A percentile compares a stretch with the other conserved stretches of the same genome.
These are phyloP conservation scores for Clonostachys rosea DNA, from an alignment of 2,329 filamentous ascomycete genomes.

Conservation along the genomic window DNA sequence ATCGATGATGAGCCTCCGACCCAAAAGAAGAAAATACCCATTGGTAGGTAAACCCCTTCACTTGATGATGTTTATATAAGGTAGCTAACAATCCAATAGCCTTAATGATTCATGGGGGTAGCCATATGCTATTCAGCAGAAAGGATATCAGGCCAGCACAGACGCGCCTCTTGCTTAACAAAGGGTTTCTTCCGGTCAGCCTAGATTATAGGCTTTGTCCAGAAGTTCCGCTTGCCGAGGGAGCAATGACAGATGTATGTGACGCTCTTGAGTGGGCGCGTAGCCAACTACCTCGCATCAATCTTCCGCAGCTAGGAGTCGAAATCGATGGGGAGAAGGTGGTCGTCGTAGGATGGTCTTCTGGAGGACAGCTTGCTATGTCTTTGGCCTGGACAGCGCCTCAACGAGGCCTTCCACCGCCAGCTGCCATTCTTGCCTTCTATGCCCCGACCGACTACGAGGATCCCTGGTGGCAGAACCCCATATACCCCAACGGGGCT, in stretches of 20 bases:
- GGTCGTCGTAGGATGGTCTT: constrained; percentile 41
- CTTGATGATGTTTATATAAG: no score
- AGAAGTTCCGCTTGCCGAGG: constrained; percentile 35
- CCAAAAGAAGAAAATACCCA: no score
- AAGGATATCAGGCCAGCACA: constrained; percentile 24
- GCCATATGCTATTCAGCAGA: constrained; percentile 30
- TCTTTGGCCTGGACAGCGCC: constrained; percentile 28
- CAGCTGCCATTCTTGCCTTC: constrained; percentile 36
- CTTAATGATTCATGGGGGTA: constrained; percentile 39
- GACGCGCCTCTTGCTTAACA: constrained; percentile 23
- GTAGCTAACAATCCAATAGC: constrained; percentile 14
- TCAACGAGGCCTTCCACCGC: constrained; percentile 20
- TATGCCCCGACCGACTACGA: constrained; percentile 35
- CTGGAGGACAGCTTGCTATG: constrained; percentile 40
- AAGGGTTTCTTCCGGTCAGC: constrained; percentile 38
- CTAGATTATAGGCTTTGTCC: constrained; percentile 47
- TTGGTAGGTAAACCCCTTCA: no score
- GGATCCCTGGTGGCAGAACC: not conserved
- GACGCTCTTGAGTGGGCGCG: constrained; percentile 34
- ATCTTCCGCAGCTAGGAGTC: constrained; percentile 20
- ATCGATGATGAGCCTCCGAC: not conserved
- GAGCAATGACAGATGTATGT: constrained; percentile 36
- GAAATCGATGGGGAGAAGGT: constrained; percentile 19
- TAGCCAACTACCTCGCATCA: constrained; percentile 7
- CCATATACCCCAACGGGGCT: no score